Evolutionary conservation across 495 filamentous ascomycete species (phyloP).

Genomic region (Podospora pseudocomata): DNA sequence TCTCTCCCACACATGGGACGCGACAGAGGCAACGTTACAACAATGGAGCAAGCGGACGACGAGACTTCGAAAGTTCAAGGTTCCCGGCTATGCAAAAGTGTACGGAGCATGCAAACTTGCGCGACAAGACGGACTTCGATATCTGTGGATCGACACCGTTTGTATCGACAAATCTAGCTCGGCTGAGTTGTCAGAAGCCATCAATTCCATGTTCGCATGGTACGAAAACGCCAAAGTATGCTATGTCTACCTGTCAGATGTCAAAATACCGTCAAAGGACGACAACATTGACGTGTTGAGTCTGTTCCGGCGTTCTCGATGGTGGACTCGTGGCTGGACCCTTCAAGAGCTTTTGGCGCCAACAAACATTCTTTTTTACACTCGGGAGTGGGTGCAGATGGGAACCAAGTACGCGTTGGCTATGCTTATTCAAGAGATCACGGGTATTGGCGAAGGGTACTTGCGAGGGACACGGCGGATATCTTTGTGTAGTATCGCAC

Average conservation of each 20-base stretch:
- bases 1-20: slow-evolving; percentile 38
- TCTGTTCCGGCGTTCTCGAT: slow-evolving; percentile 16
- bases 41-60: slow-evolving; percentile 23
- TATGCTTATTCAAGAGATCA: neutral
- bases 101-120: slow-evolving; percentile 20
- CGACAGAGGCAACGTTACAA: slow-evolving; percentile 26
- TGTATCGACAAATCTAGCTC: slow-evolving; percentile 39
- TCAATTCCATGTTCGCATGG: slow-evolving; percentile 36
- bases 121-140: slow-evolving; percentile 18
- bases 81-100: slow-evolving; percentile 33
- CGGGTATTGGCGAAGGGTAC: neutral
- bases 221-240: slow-evolving; percentile 21
- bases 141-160: slow-evolving; percentile 40
- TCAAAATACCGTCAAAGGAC: neutral
- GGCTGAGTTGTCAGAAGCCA: slow-evolving; percentile 39
- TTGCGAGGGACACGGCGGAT: neutral
- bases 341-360: slow-evolving; percentile 33
- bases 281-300: no score
- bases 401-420: slow-evolving; percentile 11
- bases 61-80: slow-evolving; percentile 22
- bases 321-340: slow-evolving; percentile 42
- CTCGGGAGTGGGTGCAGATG: slow-evolving; percentile 12
- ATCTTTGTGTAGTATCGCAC: slow-evolving; percentile 8
- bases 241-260: slow-evolving; percentile 24
- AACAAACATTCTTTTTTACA: slow-evolving; percentile 21